phyloP scores from a whole-genome alignment of 352 stramenopile species.

The Globisporangium paroecandrum region DNA sequence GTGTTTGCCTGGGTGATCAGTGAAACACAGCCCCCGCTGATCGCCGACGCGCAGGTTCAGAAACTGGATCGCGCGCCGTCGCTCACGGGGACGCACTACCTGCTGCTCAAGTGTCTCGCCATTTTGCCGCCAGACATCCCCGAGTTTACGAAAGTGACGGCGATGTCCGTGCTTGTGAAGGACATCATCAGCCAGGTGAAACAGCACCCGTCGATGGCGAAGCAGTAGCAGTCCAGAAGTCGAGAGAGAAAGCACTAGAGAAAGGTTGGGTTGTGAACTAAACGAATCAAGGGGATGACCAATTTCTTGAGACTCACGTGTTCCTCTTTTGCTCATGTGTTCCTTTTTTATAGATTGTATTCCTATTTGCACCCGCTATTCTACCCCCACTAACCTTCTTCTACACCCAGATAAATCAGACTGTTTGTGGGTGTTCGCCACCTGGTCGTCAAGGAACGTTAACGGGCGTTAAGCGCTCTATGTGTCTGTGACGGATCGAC shows the following conservation, averaged over 20 bases:
- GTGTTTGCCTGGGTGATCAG: constrained; percentile 72
- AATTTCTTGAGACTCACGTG: neutral
- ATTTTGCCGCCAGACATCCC: constrained; percentile 37
- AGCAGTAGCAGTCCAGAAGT: constrained; percentile 3
- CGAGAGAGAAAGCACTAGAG: neutral
- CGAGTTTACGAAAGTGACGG: constrained; percentile 65
- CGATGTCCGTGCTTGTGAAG: constrained; percentile 84
- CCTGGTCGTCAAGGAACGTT: neutral
- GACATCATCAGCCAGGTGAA: constrained; percentile 75
- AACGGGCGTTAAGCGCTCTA: neutral
- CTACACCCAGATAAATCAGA: neutral
- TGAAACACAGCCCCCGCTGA: constrained; percentile 45
- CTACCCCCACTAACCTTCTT: neutral
- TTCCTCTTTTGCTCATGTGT: neutral
- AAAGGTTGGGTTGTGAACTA: neutral
- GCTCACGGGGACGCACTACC: constrained; percentile 68
- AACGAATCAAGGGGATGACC: neutral
- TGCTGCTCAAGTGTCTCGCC: constrained; percentile 65
- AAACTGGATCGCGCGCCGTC: constrained; percentile 67
- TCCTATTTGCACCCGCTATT: neutral
- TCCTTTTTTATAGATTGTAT: neutral
- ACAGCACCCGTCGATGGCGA: constrained; percentile 22
- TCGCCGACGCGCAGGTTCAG: constrained; percentile 57
- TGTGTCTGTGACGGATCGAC: neutral
- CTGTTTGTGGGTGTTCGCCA: neutral